Base-by-base conservation (phyloP, 495 filamentous ascomycete species). In the Cudoniella acicularis region DNA sequence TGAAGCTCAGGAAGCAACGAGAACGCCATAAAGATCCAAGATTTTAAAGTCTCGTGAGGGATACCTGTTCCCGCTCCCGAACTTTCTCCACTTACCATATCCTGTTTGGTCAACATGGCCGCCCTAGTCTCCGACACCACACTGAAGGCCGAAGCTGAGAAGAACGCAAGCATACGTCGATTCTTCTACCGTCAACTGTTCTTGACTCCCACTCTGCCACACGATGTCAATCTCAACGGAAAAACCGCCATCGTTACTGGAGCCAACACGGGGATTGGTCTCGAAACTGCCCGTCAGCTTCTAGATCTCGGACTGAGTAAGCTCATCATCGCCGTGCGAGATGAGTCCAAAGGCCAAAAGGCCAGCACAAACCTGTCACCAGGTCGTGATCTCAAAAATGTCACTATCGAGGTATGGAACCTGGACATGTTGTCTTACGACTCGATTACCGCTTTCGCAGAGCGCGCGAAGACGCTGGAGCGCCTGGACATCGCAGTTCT, bases 271-370 rank as follows among this genome's bases (percentile, higher is more conserved):
- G 82, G 82, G 3, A 69, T 85, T 0, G 82, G 82, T 21, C 61
- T 76, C 0, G 72, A 78, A 62, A 73, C 74, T 42, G 70, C 76
- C 2, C 66, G 68, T 8, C 77, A 81, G 40, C 67, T 84, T 22
- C 70, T 82, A 2, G 62, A 65, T n/a, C 71, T 77, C 3, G 67
- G 69, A 0, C 72, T 82, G 3, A 63, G 70, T 0, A 71, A 68
- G 52, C 71, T 85, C 13, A 79, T 85, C 54, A 65, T 86, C 0
- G 81, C 72, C 1, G 80, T 82, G 0, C 79, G 83, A 10, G 76
- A 73, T 51, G 50, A 71, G 0, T 43, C 56, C 1, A 78, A 78
- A 16, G 83, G 82, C 2, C 54, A 78, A n/a, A 65, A 30, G 0
- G 81, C 75, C 3, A 73, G 70, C 0, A 41, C 60, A 3, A 64